Base-by-base conservation (phyloP, 169 alveolate species). In the Toxoplasma gondii region DNA sequence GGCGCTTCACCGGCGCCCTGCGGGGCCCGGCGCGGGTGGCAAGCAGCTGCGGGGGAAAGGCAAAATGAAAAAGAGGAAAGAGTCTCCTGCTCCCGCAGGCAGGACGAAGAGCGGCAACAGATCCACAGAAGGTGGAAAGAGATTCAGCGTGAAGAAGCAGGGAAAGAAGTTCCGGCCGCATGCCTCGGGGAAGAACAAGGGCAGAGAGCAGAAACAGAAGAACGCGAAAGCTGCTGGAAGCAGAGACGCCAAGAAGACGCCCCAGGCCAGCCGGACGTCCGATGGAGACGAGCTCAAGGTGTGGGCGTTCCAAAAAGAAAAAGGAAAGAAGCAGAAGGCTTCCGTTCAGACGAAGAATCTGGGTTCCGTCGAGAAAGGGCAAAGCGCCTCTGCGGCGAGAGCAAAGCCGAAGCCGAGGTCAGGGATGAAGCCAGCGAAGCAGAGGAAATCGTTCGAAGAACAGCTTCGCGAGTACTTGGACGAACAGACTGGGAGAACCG, bases 391-490 rank as follows among this genome's bases (percentile, higher is more conserved):
- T 12, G 58, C 58, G 58, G 4, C 58, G 58, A 12, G 58, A 4
- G 58, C 4, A 12, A 64, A 16, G n/a, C 74, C n/a, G 74, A 64
- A 64, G 74, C 34, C 24, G 74, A 64, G 74, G 29, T 16, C 34
- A 1, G 74, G n/a, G 5, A 19, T 12, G 74, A 64, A 64, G 34
- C 34, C 74, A 17, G 44, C 45, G 45, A 78, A 78, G 39, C 12
- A 78, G 86, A 78, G n/a, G 44, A 78, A 78, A n/a, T 78, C 86
- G 4, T 78, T 78, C 86, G 86, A 78, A 78, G 86, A 78, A 27
- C 86, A 78, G 22, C 86, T 78, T 19, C 86, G n/a, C 39, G 86
- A 78, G 45, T 78, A 29, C 45, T 19, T 78, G 49, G 45, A 38
- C 16, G 45, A 78, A 16, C 86, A 78, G n/a, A 31, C 22, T 24